Evolutionary conservation across 2,329 filamentous ascomycete species (phyloP), one percentile per base, ranked within the genome.

Genomic region (Dothistroma pini): DNA sequence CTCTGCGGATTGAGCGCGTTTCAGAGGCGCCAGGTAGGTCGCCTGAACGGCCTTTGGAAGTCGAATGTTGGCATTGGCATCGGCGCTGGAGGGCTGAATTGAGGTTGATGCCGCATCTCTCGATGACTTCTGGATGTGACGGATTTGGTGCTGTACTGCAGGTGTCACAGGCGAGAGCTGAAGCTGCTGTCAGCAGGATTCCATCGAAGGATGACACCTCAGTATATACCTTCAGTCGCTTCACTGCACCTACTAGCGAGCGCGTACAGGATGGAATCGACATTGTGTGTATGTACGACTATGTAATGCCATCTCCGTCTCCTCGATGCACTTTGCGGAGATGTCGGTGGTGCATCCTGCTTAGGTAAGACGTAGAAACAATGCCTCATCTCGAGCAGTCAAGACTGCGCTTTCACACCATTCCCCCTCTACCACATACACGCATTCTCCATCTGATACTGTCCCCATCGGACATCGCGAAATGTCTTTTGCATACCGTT

Each of bases 21-120:
- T 90, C 56, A 97, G 82, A 16, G 95, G 93, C 65, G 88, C 86
- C 54, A 97, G 84, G 77, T 96, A 95, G 50, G 96, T 81, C 41
- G 93, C 90, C 79, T 96, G 90, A 32, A 97, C 86, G 64, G 88
- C 85, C 70, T 91, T 86, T 41, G 93, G 93, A 44, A 90, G 80
- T 65, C 90, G 88, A 59, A 79, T 69, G 9, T 67, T 62, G 21
- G 74, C 62, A 55, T 75, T 70, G 56, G 64, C 38, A 49, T 72
- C 59, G 16, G 66, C 48, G 21, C 49, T 62, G 14, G 57, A 25
- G 8, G 62, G 31, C 16, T 59, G 29, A 44, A 25, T 53, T 44
- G 61, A 32, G n/a, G 50, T 34, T 16, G 62, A 25, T 53, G 59
- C 29, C 48, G 64, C 52, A 38, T 62, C 32, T 62, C 51, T 48